These are phyloP conservation scores for Fusarium pseudonygamai DNA, from an alignment of 2,329 filamentous ascomycete species.

Conservation along the genomic window DNA sequence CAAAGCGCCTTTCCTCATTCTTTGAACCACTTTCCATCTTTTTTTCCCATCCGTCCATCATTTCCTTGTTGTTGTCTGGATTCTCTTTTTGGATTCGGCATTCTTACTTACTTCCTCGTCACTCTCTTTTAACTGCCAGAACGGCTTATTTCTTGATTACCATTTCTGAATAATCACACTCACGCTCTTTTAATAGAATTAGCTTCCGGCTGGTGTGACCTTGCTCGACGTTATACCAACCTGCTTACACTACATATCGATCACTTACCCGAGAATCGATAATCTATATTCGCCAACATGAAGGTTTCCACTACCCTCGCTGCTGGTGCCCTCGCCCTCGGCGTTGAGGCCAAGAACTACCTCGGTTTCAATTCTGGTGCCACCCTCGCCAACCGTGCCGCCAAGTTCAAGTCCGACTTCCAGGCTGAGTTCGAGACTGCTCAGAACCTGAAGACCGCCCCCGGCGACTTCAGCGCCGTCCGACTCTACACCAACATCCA, in stretches of 20 bases:
- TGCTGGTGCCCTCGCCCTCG: slow-evolving; percentile 52
- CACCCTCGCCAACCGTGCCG: slow-evolving; percentile 56
- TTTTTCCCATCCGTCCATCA: slow-evolving; percentile 12
- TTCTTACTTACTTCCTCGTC: slow-evolving; percentile 39
- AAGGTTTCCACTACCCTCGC: slow-evolving; percentile 51
- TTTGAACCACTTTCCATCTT: slow-evolving; percentile 19
- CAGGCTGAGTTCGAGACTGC: slow-evolving; percentile 56
- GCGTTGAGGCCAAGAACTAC: slow-evolving; percentile 57
- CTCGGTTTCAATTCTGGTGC: slow-evolving; percentile 64
- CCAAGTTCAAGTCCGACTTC: slow-evolving; percentile 64
- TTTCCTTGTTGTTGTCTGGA: slow-evolving; percentile 21
- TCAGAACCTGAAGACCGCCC: slow-evolving; percentile 50
- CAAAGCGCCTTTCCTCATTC: slow-evolving; percentile 27
- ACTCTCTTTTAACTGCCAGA: slow-evolving; percentile 37
- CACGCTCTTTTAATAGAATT: slow-evolving; percentile 35
- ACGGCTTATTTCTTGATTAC: slow-evolving; percentile 25
- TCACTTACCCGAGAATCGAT: slow-evolving; percentile 14
- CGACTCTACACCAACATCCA: slow-evolving; percentile 76
- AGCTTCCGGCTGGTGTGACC: slow-evolving; percentile 20
- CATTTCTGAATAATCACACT: slow-evolving; percentile 23
- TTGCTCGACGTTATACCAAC: slow-evolving; percentile 27
- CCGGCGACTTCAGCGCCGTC: slow-evolving; percentile 66
- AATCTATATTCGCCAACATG: slow-evolving; percentile 51
- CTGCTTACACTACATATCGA: slow-evolving; percentile 17
- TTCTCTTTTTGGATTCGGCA: slow-evolving; percentile 31